Conservation (phyloP, 2,329 filamentous ascomycete genomes). For the Bisporella sp. region DNA sequence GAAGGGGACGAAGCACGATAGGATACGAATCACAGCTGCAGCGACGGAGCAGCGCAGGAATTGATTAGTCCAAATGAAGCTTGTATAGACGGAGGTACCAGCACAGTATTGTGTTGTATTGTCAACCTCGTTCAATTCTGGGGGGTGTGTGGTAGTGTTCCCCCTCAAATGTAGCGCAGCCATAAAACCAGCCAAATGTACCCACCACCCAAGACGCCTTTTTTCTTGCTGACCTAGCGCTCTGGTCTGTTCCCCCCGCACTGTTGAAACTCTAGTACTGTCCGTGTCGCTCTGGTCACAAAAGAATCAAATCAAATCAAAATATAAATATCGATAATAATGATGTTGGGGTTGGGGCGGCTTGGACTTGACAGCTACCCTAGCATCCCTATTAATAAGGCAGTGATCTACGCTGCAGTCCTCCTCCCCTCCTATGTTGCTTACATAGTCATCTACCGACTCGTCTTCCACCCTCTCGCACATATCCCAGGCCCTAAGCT, state of each 20-base stretch:
- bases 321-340: neutral
- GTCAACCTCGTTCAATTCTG: neutral
- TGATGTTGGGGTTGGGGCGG: neutral
- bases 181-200: neutral
- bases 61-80: too few relatives aligned
- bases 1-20: neutral
- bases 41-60: neutral
- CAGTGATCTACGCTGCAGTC: neutral
- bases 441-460: constrained; percentile 5
- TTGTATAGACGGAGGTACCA: too few relatives aligned
- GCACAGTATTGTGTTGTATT: neutral
- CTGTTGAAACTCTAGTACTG: neutral
- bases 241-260: neutral
- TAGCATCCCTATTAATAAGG: neutral
- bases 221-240: neutral
- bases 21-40: neutral
- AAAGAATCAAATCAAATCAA: neutral
- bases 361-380: neutral
- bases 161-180: too few relatives aligned
- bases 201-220: neutral
- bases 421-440: neutral
- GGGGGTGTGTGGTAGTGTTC: neutral
- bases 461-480: constrained; percentile 10
- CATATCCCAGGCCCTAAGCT: constrained; percentile 13
- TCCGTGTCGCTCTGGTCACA: neutral